Evolutionary conservation across 1,284 basidiomycete species (phyloP).

Genomic region (Naganishia albida): DNA sequence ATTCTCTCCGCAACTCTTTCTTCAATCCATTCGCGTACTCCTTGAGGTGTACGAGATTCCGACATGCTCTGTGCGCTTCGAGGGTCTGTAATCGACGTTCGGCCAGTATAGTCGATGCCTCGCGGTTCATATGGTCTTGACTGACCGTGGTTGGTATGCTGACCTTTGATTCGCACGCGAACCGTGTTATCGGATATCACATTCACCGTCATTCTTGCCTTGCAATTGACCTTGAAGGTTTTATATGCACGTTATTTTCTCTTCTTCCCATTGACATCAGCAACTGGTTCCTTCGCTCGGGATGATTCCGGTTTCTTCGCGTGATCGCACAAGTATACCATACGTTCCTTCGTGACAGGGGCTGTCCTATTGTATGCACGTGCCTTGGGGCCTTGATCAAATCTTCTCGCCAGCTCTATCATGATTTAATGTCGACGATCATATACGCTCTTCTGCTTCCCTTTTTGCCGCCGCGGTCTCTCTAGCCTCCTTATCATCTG

Average conservation of each 20-base stretch:
- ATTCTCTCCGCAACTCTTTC: not conserved
- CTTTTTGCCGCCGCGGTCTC: not conserved
- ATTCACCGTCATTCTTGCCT: not conserved
- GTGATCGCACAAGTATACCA: not conserved
- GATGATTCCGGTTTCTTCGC: not conserved
- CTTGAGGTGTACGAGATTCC: not conserved
- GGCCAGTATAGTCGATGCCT: not conserved
- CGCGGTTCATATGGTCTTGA: not conserved
- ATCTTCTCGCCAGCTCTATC: not conserved
- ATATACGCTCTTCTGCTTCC: not conserved
- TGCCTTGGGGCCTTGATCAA: not conserved
- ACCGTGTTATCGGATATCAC: not conserved
- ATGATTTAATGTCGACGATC: not conserved
- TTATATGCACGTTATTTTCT: not conserved
- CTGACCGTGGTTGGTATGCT: not conserved
- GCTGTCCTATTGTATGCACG: not conserved
- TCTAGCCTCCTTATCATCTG: not conserved
- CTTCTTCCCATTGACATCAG: not conserved
- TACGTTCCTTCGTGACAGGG: not conserved
- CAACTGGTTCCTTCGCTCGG: too few relatives aligned
- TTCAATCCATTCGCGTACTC: not conserved
- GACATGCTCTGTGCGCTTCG: not conserved
- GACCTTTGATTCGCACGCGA: not conserved
- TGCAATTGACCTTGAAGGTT: not conserved
- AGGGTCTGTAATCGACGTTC: not conserved